Conservation (phyloP, 495 filamentous ascomycete genomes). For the Neurospora sp. region DNA sequence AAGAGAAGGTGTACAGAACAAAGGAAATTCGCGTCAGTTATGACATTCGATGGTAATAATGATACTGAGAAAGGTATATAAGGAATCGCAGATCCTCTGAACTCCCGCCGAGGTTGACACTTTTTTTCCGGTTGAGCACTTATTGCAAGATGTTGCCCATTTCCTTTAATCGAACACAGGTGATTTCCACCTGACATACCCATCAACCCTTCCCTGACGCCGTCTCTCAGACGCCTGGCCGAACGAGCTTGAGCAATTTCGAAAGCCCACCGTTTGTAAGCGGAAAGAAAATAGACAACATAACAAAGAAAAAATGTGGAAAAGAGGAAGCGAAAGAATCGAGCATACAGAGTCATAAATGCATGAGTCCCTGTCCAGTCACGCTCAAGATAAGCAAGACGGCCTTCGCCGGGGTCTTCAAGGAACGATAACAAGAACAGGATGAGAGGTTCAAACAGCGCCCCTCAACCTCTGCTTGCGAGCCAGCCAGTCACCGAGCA, state of each 20-base stretch:
- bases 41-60: neutral
- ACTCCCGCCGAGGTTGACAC: neutral
- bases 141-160: neutral
- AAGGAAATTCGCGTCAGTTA: neutral
- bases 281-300: neutral
- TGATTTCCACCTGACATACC: neutral
- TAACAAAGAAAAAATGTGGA: neutral
- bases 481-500: conserved; percentile 74
- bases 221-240: neutral
- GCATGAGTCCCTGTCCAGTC: neutral
- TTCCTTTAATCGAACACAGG: neutral
- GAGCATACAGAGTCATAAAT: neutral
- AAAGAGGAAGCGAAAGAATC: neutral
- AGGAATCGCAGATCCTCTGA: neutral
- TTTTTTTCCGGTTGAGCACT: neutral
- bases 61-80: neutral
- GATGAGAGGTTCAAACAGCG: conserved; percentile 20
- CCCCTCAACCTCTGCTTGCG: conserved; percentile 47
- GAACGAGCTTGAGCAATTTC: neutral
- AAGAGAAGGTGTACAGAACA: neutral
- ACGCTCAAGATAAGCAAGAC: neutral
- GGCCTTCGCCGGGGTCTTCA: neutral
- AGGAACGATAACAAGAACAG: neutral
- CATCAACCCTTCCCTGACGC: neutral
- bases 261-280: neutral